These are phyloP conservation scores for Aspergillus bertholletiae DNA, from an alignment of 495 filamentous ascomycete species.

Conservation along the genomic window DNA sequence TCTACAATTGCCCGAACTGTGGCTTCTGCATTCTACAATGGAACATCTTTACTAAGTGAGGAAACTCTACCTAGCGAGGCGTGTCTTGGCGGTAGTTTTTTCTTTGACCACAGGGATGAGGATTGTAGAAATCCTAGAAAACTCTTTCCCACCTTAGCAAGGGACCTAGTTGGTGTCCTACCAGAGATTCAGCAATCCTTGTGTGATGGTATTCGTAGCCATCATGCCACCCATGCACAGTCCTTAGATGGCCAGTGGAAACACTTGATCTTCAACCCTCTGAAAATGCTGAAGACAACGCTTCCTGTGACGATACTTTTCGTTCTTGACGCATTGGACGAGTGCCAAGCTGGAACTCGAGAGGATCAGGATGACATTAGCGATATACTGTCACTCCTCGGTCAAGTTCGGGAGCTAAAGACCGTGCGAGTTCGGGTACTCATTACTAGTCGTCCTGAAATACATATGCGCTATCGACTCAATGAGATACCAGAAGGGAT, in stretches of 20 bases:
- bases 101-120: conserved; percentile 26
- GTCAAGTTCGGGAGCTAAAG: conserved; percentile 9
- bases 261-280: conserved; percentile 28
- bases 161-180: not conserved
- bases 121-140: not conserved
- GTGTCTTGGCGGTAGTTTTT: conserved; percentile 27
- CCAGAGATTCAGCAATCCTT: not conserved
- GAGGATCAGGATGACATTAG: conserved; percentile 29
- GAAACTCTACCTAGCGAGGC: too few species aligned
- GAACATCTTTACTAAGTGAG: too few species aligned
- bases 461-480: not conserved
- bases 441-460: conserved; percentile 43
- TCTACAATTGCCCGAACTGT: conserved; percentile 7
- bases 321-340: conserved; percentile 48
- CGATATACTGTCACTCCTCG: conserved; percentile 33
- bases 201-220: not conserved
- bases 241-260: conserved; percentile 42
- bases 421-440: conserved; percentile 21
- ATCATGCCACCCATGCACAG: conserved; percentile 13
- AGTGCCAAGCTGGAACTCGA: conserved; percentile 44
- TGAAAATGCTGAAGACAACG: conserved; percentile 27
- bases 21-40: not conserved
- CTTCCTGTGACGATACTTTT: conserved; percentile 1
- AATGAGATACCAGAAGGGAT: not conserved
- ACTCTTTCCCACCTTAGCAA: not conserved